Base-by-base conservation (phyloP, 1,284 basidiomycete species). In the Cutaneotrichosporon arboriforme region DNA sequence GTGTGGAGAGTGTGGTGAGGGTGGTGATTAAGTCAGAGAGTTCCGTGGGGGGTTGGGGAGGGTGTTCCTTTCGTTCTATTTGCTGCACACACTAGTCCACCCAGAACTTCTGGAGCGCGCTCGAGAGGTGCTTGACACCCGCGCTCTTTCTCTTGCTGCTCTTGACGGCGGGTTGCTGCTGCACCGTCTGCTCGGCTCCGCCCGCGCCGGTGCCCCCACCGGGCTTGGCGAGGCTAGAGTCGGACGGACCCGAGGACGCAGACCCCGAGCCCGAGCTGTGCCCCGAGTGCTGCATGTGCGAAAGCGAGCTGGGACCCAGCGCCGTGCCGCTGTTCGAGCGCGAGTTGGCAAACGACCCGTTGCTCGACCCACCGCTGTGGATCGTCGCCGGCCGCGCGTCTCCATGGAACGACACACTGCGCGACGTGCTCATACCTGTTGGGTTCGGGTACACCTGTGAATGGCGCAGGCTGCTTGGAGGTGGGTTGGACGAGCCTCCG, bases 91-190 rank as follows among this genome's bases (percentile, higher is more conserved):
- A n/a, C 40, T 62, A 72, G n/a, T 69, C 71, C 8, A 68, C 65
- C 71, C 71, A 73, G 54, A 73, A 71, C 49, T 65, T 66, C 2
- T 68, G 66, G 7, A 73, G 45, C 1, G 69, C 64, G 1, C 63
- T 62, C 0, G 67, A 62, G 3, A 73, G 38, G 44, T 70, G 65
- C 54, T 66, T 69, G 20, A 70, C 62, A 43, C 67, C 65, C 48
- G 61, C 62, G 36, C 63, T 61, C 38, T 56, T 62, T 59, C 67
- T 70, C 49, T 58, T 33, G 53, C 66, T 68, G 43, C 54, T 46
- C 45, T 59, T 61, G 34, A 22, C 49, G n/a, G 63, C 52, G 21
- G 21, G 39, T 17, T 43, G n/a, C n/a, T n/a, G n/a, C n/a, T n/a
- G n/a, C n/a, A n/a, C n/a, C n/a, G n/a, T n/a, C n/a, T n/a, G n/a